Evolutionary conservation across 495 filamentous ascomycete genomes (phyloP).

Genomic region (Achaetomiella virescens): DNA sequence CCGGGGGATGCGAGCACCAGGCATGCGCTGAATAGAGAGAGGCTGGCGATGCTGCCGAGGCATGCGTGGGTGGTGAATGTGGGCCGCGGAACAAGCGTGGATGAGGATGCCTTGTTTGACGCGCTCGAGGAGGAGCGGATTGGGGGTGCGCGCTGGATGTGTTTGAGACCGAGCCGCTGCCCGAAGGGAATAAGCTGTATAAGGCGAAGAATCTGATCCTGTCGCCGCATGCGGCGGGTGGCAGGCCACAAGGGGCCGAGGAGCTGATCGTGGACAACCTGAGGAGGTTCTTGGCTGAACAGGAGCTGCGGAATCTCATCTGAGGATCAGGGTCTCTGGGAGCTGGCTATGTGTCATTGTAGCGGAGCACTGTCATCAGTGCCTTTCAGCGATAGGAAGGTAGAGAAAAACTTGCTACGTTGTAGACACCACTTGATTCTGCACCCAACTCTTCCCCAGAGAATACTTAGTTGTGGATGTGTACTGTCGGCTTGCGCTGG

Average conservation of each 20-base stretch:
- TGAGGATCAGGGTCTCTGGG: constrained; percentile 21
- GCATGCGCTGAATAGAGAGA: constrained; percentile 60
- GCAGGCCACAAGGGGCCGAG: constrained; percentile 49
- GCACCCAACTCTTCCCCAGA: too few relatives aligned
- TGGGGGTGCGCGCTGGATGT: constrained; percentile 66
- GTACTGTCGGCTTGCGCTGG: too few relatives aligned
- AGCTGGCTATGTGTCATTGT: too few relatives aligned
- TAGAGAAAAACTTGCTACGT: too few relatives aligned
- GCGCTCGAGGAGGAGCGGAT: constrained; percentile 64
- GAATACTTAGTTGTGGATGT: too few relatives aligned
- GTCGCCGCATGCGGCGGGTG: constrained; percentile 44
- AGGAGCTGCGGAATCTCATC: constrained; percentile 48
- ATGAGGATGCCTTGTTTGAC: constrained; percentile 71
- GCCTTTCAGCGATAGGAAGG: too few relatives aligned
- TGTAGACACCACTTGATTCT: too few relatives aligned
- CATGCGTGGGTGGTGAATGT: constrained; percentile 80
- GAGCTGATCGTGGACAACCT: constrained; percentile 49
- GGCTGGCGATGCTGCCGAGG: constrained; percentile 66
- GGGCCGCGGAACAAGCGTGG: constrained; percentile 69
- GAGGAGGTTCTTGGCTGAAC: constrained; percentile 44
- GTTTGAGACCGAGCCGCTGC: constrained; percentile 68
- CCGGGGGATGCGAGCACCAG: constrained; percentile 60
- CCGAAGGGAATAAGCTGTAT: constrained; percentile 33
- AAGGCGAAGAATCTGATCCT: constrained; percentile 35
- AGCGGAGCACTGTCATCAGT: too few relatives aligned